Evolutionary conservation across 306 rosid genomes (phyloP), one percentile per base, ranked within the genome.

Genomic region (Chamaecrista fasciculata): DNA sequence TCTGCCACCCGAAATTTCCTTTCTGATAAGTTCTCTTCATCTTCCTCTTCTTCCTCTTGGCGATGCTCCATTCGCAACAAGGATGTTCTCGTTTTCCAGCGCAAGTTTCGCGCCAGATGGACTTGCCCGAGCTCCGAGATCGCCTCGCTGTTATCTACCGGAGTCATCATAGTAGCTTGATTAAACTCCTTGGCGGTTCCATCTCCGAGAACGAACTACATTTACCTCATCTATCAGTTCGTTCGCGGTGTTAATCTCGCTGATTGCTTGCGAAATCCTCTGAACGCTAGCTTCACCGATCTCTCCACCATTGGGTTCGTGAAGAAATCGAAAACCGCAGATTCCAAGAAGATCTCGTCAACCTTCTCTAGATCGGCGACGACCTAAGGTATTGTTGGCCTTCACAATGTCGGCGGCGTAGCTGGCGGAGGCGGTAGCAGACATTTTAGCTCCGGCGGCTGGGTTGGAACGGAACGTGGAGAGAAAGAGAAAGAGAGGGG

Each of bases 131-230:
- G 77, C 81, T 94, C 48, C 79, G 74, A 18, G 52, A 49, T 12
- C 81, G 85, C 26, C 76, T 94, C n/a, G 74, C 85, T 11, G 18
- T 80, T 1, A 67, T 90, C 61, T 76, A 84, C 68, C 88, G 94
- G 40, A 82, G 85, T 76, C 92, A 94, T 69, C 95, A 94, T 25
- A 76, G 78, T 53, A 94, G 96, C 59, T 59, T 94, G 37, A 71
- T 86, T 31, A 88, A 85, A 75, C 96, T 94, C 31, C 86, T 88
- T 47, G 98, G 97, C 6, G 95, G 96, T 0, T 85, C 98, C 1
- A 43, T 90, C 26, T 85, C 92, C 12, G 89, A 90, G n/a, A n/a
- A n/a, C n/a, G 7, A 66, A 73, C 39, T 83, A 62, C 69, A 66
- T 90, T 74, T 90, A 85, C 64, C 81, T 88, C 9, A 91, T 81